phyloP scores from a whole-genome alignment of 768 basidiomycete species.

The Hygrophorus pudorinus region DNA sequence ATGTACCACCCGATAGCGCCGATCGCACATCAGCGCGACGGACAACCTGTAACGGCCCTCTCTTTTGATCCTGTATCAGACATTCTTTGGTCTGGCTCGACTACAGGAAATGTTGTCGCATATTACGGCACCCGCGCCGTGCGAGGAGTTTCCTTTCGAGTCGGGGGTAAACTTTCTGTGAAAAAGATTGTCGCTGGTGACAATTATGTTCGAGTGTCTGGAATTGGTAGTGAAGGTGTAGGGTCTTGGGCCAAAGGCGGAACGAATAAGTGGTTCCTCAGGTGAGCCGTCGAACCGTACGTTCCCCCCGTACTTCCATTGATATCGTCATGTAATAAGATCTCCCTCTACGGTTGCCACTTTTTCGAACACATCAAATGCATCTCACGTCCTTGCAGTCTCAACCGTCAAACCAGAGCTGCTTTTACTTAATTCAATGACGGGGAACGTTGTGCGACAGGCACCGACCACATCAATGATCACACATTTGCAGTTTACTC shows the following conservation, averaged over 20 bases:
- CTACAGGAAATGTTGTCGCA: slow-evolving; percentile 59
- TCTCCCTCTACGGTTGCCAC: slow-evolving; percentile 25
- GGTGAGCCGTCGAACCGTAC: slow-evolving; percentile 34
- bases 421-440: slow-evolving; percentile 61
- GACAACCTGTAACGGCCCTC: slow-evolving; percentile 59
- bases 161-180: slow-evolving; percentile 59
- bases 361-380: slow-evolving; percentile 38
- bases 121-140: slow-evolving; percentile 54
- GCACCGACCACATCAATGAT: slow-evolving; percentile 45
- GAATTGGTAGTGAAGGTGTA: slow-evolving; percentile 49
- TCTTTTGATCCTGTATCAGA: slow-evolving; percentile 90
- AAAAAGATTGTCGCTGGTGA: slow-evolving; percentile 73
- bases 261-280: slow-evolving; percentile 72
- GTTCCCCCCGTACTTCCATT: too few relatives aligned
- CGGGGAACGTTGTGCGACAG: slow-evolving; percentile 54
- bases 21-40: slow-evolving; percentile 19
- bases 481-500: slow-evolving; percentile 57
- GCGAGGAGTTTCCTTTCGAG: slow-evolving; percentile 65
- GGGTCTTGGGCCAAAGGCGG: slow-evolving; percentile 83
- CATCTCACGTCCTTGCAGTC: slow-evolving; percentile 48
- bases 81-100: slow-evolving; percentile 77
- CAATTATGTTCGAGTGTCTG: slow-evolving; percentile 61
- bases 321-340: slow-evolving; percentile 11
- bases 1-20: slow-evolving; percentile 24
- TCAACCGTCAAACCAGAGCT: slow-evolving; percentile 54